Base-by-base conservation (phyloP, 169 alveolate species). In the Babesia ovis region DNA sequence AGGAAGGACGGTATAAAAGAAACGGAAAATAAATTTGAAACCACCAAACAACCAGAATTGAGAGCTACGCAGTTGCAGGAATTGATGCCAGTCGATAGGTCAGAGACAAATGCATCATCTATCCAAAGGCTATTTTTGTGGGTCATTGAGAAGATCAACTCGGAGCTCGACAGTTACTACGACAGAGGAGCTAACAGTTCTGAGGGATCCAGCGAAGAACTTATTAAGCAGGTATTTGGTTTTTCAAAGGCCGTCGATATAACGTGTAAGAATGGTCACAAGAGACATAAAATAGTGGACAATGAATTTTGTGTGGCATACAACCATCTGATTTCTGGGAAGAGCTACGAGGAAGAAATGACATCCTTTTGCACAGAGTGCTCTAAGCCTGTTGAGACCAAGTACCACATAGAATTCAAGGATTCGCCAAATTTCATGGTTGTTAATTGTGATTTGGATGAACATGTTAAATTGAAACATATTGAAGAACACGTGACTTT, bases 101-200 rank as follows among this genome's bases (percentile, higher is more conserved):
- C 74, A 4, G 83, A 79, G 32, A 69, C 62, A 0, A 59, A 42
- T 23, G 68, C 70, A 42, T n/a, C 48, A 22, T 39, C 87, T 16
- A 50, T 71, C 20, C 70, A 66, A 31, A 34, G 74, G 42, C 56
- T 69, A 32, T 58, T 79, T 23, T 55, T 70, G n/a, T 79, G 87
- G 87, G 41, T 79, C 31, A 71, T 81, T 4, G 85, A 81, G 27
- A 81, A 62, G 45, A 50, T 81, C 66, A 81, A 58, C 45, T 57
- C 69, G 1, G 89, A 81, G 31, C 62, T 81, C 42, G 64, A 71
- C 50, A 70, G 25, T 46, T 79, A 60, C 66, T 62, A 71, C 34
- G 57, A 62, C 51, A n/a, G 48, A 14, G 45, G 20, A 39, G 55
- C 34, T n/a, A 29, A 48, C 9, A 45, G 43, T 20, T 20, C 22